Evolutionary conservation across 2,329 filamentous ascomycete species (phyloP), one percentile per base, ranked within the genome.

Genomic region (Diaporthe amygdali): DNA sequence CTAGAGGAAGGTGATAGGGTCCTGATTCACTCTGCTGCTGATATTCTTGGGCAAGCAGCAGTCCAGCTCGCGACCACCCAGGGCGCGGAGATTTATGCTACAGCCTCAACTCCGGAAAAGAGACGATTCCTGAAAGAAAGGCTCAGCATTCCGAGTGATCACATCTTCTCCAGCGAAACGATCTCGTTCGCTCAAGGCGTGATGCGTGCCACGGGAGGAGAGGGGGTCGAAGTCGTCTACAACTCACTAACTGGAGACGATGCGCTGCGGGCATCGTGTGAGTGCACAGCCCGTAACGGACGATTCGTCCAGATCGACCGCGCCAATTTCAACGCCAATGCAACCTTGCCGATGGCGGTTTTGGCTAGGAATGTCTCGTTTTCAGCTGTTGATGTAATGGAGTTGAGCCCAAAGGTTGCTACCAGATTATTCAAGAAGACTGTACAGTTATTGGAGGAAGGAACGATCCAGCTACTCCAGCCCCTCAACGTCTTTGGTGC

Each of bases 221-320:
- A 44, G 20, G 72, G 72, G 7, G 72, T 73, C 22, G 72, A 73
- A 32, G 69, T 72, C 17, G 72, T 73, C 3, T 39, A 72, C 20
- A 71, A 73, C 41, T 73, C 69, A 1, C 44, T 73, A 15, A 20
- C 63, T 12, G 68, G 68, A n/a, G 55, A 61, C 10, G 82, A 85
- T 17, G 72, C 82, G 0, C 76, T 87, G 0, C 82, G 82, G 22
- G 79, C 81, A 3, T 80, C 82, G 0, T 87, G 82, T 83, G 72
- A 80, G 0, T 86, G 83, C 55, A 77, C 87, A 5, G 83, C 85
- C 2, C 74, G 77, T 7, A 83, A 80, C 61, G 85, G 84, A 0
- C 79, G 75, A 3, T 82, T 88, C 76, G 69, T 87, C 0, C 85
- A 87, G 66, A 81, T 87, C n/a, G 83, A 82, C 10, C 82, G 81